Conservation (phyloP, 495 filamentous ascomycete genomes). For the Choiromyces venosus region DNA sequence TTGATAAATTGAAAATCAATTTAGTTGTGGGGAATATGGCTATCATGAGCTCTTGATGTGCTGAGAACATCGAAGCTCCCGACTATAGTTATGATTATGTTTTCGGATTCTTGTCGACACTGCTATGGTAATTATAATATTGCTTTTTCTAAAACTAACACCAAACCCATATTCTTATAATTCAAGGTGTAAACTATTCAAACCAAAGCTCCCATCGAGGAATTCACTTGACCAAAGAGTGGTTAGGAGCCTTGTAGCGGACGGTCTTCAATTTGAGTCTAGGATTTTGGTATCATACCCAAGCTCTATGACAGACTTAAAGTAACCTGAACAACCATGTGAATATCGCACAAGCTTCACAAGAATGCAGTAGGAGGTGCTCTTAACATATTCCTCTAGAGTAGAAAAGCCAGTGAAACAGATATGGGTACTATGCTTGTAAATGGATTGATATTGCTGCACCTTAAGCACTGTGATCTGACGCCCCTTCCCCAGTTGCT, state of each 20-base stretch:
- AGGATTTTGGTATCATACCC: not conserved
- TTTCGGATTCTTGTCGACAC: no score
- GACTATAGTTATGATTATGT: no score
- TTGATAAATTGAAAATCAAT: no score
- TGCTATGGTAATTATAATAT: no score
- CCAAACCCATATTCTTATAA: no score
- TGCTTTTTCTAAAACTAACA: no score
- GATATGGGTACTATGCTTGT: not conserved
- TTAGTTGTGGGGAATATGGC: no score
- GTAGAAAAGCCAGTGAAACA: not conserved
- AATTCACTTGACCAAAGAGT: not conserved
- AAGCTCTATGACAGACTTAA: not conserved
- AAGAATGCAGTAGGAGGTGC: not conserved
- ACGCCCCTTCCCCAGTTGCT: not conserved
- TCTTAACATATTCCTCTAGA: not conserved
- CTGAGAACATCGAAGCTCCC: no score
- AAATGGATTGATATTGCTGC: not conserved
- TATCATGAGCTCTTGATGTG: no score
- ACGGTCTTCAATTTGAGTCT: not conserved
- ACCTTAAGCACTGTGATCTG: not conserved
- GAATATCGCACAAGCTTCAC: not conserved
- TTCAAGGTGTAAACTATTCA: no score
- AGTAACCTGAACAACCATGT: not conserved
- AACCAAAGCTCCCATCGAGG: no score
- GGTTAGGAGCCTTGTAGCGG: not conserved